Evolutionary conservation across 495 filamentous ascomycete species (phyloP), one percentile per base, ranked within the genome.

Genomic region (Aspergillus incahuasiensis): DNA sequence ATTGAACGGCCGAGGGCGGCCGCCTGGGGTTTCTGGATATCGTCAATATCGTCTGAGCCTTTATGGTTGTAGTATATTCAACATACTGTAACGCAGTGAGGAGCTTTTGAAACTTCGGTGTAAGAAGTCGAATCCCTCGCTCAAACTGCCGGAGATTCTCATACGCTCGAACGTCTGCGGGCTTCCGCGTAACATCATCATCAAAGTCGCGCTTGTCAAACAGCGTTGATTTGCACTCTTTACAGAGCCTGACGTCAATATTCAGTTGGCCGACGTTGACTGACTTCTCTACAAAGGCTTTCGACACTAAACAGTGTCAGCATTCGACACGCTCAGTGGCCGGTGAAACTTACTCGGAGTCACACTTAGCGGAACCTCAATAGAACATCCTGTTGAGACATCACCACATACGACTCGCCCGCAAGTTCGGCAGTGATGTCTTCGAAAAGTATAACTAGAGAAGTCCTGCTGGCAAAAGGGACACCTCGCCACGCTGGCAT

Each of bases 401-500:
- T 97, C 94, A 15, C 88, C 90, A 62, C 94, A 98, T 0, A 98
- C 90, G 0, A 98, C 90, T 52, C 84, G 80, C 30, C 94, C 94
- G 62, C 94, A 98, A 67, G 95, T 82, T 51, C 94, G 83, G 68
- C 94, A 98, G 67, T 98, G 94, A 67, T 97, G 95, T 54, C 94
- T 79, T 64, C 94, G 82, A 60, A 95, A 92, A 1, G 89, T 83
- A 75, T 95, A 96, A 22, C 81, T 84, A 1, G 89, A 83, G 69
- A 98, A 98, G 50, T 95, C 90, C 62, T 97, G 94, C 61, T 91
- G 87, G 62, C 94, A 98, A 61, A 95, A 94, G 3, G 94, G 95
- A 58, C 94, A 98, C 44, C 82, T 83, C 5, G 77, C 49, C 19
- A 98, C 91, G 42, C 73, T 82, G 0, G 86, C 79, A 72, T 97